phyloP scores from a whole-genome alignment of 768 basidiomycete genomes.

The Grammothele lineata region DNA sequence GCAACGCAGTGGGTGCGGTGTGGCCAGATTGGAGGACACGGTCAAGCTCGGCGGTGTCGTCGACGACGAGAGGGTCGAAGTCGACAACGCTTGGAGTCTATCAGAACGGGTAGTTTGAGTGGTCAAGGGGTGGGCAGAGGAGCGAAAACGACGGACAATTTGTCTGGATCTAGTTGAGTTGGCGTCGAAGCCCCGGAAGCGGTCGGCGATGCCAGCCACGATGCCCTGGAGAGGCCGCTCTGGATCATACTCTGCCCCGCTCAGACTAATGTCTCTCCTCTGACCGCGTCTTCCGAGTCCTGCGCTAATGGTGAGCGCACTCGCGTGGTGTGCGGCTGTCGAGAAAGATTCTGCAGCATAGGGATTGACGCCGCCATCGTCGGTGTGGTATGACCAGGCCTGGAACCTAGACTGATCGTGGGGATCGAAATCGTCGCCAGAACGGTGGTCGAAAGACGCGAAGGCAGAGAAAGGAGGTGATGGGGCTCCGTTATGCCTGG shows the following conservation, averaged over 20 bases:
- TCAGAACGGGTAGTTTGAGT: background rate
- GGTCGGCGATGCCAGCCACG: constrained; percentile 55
- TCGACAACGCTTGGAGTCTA: constrained; percentile 34
- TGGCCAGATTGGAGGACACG: constrained; percentile 54
- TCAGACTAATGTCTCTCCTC: constrained; percentile 54
- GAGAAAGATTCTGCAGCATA: constrained; percentile 68
- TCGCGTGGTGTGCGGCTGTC: constrained; percentile 87
- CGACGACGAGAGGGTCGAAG: constrained; percentile 56
- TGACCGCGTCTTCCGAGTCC: constrained; percentile 57
- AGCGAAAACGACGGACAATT: constrained; percentile 34
- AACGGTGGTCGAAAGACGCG: constrained; percentile 56
- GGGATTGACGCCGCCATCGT: constrained; percentile 63
- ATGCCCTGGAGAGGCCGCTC: constrained; percentile 74
- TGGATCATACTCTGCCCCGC: constrained; percentile 83
- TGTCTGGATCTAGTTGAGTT: constrained; percentile 49
- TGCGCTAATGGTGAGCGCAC: constrained; percentile 79
- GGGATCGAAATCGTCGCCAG: constrained; percentile 52
- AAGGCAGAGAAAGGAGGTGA: constrained; percentile 48
- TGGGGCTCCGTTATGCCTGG: constrained; percentile 63
- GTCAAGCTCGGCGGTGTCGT: constrained; percentile 60
- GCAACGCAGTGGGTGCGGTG: constrained; percentile 37
- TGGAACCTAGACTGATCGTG: constrained; percentile 38
- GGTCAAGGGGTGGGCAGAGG: background rate
- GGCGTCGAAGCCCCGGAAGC: constrained; percentile 52
- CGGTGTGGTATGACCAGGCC: constrained; percentile 36